Conservation (phyloP, 2,329 filamentous ascomycete genomes). For the Talaromyces sp. region DNA sequence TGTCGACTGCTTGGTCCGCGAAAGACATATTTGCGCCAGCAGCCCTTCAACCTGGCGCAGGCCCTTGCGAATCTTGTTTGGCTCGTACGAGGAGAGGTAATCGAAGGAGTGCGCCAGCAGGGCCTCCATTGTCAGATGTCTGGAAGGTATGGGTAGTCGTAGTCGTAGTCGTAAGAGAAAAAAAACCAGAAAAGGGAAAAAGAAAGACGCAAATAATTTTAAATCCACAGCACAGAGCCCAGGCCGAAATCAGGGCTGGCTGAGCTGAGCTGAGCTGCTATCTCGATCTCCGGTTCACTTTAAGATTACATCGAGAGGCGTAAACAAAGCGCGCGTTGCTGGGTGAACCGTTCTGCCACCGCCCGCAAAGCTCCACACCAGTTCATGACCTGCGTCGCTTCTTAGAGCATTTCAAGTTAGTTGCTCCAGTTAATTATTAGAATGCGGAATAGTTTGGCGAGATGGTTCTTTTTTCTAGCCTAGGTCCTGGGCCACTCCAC, state of each 20-base stretch:
- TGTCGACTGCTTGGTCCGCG: constrained; percentile 37
- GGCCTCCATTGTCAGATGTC: constrained; percentile 64
- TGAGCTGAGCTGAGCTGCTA: background rate
- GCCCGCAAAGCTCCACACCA: constrained; percentile 3
- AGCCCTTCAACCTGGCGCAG: constrained; percentile 90
- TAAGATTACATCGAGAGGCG: constrained; percentile 2
- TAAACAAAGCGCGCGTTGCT: constrained; percentile 15
- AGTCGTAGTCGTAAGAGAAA: background rate
- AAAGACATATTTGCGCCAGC: constrained; percentile 88
- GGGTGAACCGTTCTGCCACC: constrained; percentile 15
- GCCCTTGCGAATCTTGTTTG: constrained; percentile 84
- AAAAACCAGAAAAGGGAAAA: background rate
- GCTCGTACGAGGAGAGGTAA: constrained; percentile 89
- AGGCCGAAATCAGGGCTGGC: background rate
- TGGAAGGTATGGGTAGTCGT: constrained; percentile 7
- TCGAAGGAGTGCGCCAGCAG: constrained; percentile 91
- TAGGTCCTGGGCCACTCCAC: background rate
- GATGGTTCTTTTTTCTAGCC: background rate
- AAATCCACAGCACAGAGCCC: background rate
- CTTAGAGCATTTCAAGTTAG: background rate
- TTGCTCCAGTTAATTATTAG: background rate
- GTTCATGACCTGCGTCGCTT: background rate
- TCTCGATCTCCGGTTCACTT: background rate
- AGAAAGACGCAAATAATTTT: background rate
- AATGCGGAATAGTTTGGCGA: background rate